Conservation (phyloP, 192 early-diverging fungal species). For the Coemansia pectinata region DNA sequence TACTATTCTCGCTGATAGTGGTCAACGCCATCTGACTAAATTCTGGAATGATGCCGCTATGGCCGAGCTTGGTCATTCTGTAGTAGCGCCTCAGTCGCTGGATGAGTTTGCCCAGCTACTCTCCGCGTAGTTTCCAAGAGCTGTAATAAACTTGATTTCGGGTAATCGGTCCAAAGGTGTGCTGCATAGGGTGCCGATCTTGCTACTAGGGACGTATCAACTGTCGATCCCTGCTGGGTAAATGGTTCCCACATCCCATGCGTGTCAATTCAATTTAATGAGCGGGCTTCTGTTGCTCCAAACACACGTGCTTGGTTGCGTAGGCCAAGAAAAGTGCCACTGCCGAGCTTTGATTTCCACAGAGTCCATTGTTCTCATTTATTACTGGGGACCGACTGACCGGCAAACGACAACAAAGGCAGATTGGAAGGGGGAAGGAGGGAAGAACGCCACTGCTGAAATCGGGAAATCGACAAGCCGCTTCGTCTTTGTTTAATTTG, state of each 20-base stretch:
- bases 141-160: background rate
- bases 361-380: background rate
- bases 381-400: background rate
- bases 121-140: background rate
- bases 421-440: background rate
- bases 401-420: background rate
- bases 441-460: background rate
- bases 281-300: background rate
- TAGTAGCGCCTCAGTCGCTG: slow-evolving; percentile 17
- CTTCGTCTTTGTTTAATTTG: background rate
- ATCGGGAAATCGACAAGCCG: background rate
- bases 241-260: background rate
- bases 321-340: no score
- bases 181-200: background rate
- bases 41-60: slow-evolving; percentile 72
- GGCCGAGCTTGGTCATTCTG: slow-evolving; percentile 17
- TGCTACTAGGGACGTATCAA: background rate
- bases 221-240: background rate
- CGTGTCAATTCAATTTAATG: background rate
- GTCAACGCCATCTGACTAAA: slow-evolving; percentile 90
- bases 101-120: slow-evolving; percentile 17
- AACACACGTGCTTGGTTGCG: background rate
- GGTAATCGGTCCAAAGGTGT: background rate
- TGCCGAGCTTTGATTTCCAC: no score
- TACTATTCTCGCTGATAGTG: slow-evolving; percentile 88